Evolutionary conservation across 345 rosid species (phyloP).

Genomic region (Lenwebbia sp.): DNA sequence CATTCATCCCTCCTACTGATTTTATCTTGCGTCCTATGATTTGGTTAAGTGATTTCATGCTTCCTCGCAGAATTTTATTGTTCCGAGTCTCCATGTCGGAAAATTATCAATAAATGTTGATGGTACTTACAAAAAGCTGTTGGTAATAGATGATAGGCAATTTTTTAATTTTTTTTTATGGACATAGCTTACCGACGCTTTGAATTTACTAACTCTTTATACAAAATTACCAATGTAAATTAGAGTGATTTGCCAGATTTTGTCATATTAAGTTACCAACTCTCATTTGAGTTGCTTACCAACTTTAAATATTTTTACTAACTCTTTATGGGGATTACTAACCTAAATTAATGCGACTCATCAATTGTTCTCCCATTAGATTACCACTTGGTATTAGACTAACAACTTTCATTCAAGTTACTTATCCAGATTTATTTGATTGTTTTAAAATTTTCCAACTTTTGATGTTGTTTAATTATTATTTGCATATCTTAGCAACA

Average conservation of each 20-base stretch:
- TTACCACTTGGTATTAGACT: fast-evolving
- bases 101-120: no score
- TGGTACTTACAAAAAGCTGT: no score
- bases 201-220: background rate
- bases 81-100: no score
- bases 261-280: background rate
- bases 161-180: background rate
- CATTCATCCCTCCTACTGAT: no score
- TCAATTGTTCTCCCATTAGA: background rate
- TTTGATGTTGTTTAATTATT: background rate
- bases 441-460: background rate
- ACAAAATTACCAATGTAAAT: background rate
- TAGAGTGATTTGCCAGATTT: background rate
- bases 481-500: background rate
- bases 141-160: background rate
- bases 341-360: background rate
- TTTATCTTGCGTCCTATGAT: no score
- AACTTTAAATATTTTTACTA: no score
- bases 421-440: background rate
- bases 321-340: background rate
- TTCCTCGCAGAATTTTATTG: no score
- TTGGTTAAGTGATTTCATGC: no score
- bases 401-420: background rate
- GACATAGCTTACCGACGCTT: no score
- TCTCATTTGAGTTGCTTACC: no score